A percentile compares a stretch with the other conserved stretches of the same genome.
These are phyloP conservation scores for Penicillium argentinense DNA, from an alignment of 495 filamentous ascomycete species.

Conservation along the genomic window DNA sequence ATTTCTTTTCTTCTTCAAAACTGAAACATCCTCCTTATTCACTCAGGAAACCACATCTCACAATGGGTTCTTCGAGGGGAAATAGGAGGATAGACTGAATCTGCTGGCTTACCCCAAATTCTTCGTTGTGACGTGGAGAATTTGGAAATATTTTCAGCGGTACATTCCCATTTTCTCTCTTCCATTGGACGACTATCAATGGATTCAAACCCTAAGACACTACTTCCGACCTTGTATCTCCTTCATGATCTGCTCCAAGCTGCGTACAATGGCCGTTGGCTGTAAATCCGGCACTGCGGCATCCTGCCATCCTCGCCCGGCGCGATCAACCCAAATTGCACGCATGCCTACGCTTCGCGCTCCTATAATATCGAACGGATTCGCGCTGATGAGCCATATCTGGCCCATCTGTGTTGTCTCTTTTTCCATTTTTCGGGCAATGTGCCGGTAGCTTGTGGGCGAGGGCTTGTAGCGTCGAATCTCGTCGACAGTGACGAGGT, in stretches of 20 bases:
- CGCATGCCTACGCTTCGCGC: conserved; percentile 49
- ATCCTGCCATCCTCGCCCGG: conserved; percentile 44
- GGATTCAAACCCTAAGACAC: neutral
- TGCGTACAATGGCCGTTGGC: conserved; percentile 31
- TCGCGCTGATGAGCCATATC: conserved; percentile 74
- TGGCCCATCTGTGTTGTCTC: conserved; percentile 42
- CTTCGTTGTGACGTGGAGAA: conserved; percentile 47
- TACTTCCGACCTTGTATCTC: conserved; percentile 20
- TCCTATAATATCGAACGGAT: conserved; percentile 75
- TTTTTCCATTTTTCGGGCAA: conserved; percentile 55
- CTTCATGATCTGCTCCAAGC: conserved; percentile 29
- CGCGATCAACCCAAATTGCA: conserved; percentile 70
- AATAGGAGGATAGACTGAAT: conserved; percentile 47
- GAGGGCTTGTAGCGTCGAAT: conserved; percentile 67
- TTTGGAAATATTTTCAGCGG: conserved; percentile 53
- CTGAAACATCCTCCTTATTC: conserved; percentile 48
- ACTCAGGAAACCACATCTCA: conserved; percentile 42
- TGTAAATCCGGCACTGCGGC: conserved; percentile 20
- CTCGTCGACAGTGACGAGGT: conserved; percentile 62
- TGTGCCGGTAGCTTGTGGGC: conserved; percentile 59
- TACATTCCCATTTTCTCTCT: conserved; percentile 32
- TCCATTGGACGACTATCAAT: neutral
- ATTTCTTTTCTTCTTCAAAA: conserved; percentile 41
- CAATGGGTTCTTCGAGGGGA: conserved; percentile 49
- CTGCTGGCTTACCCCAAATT: conserved; percentile 53